Percentiles rank a stretch among this genome's conserved stretches.
Evolutionary conservation across 164 flowering plant species (phyloP).

Genomic region (Vitis rotundifolia): DNA sequence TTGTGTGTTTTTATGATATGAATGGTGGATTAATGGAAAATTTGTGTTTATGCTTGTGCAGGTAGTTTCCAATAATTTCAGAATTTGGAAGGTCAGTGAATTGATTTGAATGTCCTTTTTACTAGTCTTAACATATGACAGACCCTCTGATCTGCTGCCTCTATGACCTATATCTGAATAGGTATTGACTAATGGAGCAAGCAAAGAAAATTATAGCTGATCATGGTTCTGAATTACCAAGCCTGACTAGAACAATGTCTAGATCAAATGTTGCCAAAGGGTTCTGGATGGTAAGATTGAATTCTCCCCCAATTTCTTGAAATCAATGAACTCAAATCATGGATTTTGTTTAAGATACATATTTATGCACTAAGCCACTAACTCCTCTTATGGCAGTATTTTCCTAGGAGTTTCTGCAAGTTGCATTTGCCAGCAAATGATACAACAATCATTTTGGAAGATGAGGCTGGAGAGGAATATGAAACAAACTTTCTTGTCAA

Average conservation of each 20-base stretch:
- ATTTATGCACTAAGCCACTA: too few species aligned
- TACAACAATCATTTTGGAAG: slow-evolving; percentile 24
- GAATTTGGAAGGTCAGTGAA: slow-evolving; percentile 1
- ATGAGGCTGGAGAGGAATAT: slow-evolving; percentile 29
- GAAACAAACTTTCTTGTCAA: slow-evolving; percentile 29
- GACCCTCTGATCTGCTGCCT: neutral
- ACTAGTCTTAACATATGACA: neutral
- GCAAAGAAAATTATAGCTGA: slow-evolving; percentile 40
- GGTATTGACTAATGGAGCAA: slow-evolving; percentile 18
- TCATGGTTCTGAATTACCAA: slow-evolving; percentile 29
- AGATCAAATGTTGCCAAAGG: slow-evolving; percentile 40
- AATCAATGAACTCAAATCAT: too few species aligned
- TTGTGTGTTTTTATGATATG: too few species aligned
- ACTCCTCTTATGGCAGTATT: slow-evolving; percentile 19
- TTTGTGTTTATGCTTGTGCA: neutral
- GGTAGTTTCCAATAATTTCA: neutral
- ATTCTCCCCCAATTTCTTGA: slow-evolving; percentile 7
- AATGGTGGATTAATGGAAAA: too few species aligned
- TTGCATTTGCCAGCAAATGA: slow-evolving; percentile 35
- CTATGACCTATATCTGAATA: neutral
- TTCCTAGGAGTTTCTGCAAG: slow-evolving; percentile 32
- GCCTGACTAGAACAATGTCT: slow-evolving; percentile 36
- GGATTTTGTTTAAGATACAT: too few species aligned
- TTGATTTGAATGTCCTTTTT: neutral
- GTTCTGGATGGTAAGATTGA: slow-evolving; percentile 39